Percentiles rank a stretch among this genome's conserved stretches.
Evolutionary conservation across 768 basidiomycete species (phyloP).

Genomic region (Fomitopsis serialis): DNA sequence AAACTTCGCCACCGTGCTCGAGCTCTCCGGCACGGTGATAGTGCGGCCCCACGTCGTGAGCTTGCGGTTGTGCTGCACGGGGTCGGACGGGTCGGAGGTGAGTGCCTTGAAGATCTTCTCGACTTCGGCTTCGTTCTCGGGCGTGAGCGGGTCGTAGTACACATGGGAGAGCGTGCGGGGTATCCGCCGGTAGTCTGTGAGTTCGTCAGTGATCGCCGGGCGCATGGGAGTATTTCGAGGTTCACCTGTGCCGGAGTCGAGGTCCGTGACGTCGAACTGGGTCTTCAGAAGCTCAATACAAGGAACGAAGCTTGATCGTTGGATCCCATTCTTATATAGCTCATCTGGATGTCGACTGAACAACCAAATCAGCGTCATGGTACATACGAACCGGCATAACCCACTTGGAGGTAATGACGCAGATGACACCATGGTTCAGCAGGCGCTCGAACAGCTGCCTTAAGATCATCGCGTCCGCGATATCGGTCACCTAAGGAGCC

Average conservation of each 20-base stretch:
- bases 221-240: neutral
- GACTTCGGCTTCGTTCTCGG: slow-evolving; percentile 63
- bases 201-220: slow-evolving; percentile 8
- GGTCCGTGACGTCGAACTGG: slow-evolving; percentile 81
- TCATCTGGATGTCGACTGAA: slow-evolving; percentile 93
- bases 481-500: slow-evolving; percentile 78
- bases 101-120: slow-evolving; percentile 79
- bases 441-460: slow-evolving; percentile 84
- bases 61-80: slow-evolving; percentile 53
- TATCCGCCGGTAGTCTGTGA: slow-evolving; percentile 96
- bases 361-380: neutral
- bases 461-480: slow-evolving; percentile 97
- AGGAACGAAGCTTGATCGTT: slow-evolving; percentile 90
- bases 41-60: slow-evolving; percentile 90
- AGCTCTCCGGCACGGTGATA: slow-evolving; percentile 74
- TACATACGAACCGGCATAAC: slow-evolving; percentile 21
- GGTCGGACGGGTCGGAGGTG: slow-evolving; percentile 50
- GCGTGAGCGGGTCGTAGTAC: slow-evolving; percentile 79
- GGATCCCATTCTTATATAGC: slow-evolving; percentile 97
- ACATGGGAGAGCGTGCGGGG: slow-evolving; percentile 94
- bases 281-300: slow-evolving; percentile 91
- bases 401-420: slow-evolving; percentile 96
- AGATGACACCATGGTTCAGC: slow-evolving; percentile 84
- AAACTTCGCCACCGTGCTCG: slow-evolving; percentile 78
- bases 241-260: slow-evolving; percentile 91